Evolutionary conservation across 495 filamentous ascomycete genomes (phyloP).

Genomic region (Trichoderma gamsii): DNA sequence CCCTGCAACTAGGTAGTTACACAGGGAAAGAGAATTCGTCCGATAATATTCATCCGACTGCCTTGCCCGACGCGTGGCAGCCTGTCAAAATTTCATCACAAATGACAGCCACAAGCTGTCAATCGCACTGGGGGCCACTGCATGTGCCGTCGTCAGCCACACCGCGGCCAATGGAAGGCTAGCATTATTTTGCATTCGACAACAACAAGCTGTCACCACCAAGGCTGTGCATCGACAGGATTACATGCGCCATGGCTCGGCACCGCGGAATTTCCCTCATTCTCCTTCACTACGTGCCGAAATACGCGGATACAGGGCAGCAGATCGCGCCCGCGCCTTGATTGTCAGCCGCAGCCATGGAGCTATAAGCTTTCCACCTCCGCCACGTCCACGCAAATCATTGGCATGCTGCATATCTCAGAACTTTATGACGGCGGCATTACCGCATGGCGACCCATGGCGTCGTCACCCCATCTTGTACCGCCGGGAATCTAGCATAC

Average conservation of each 20-base stretch:
- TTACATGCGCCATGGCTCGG: background rate
- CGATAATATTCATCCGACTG: too few relatives aligned
- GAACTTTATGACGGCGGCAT: slow-evolving; percentile 20
- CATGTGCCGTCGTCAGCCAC: too few relatives aligned
- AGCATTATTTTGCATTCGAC: too few relatives aligned
- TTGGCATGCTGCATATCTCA: slow-evolving; percentile 21
- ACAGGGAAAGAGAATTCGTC: too few relatives aligned
- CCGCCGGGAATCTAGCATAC: background rate
- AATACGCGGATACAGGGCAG: background rate
- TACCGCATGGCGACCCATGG: background rate
- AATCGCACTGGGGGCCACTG: too few relatives aligned
- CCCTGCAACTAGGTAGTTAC: too few relatives aligned
- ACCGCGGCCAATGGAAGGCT: too few relatives aligned
- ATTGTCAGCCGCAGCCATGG: background rate
- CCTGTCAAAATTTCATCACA: too few relatives aligned
- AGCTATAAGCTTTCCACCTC: background rate
- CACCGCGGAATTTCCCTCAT: background rate
- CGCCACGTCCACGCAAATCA: slow-evolving; percentile 17
- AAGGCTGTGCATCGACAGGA: too few relatives aligned
- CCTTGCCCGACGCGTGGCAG: too few relatives aligned
- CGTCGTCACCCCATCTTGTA: background rate
- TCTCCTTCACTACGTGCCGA: background rate
- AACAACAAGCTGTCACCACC: too few relatives aligned
- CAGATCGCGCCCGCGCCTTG: background rate
- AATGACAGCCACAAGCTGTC: too few relatives aligned